A percentile compares a stretch with the other conserved stretches of the same genome.
phyloP scores from a whole-genome alignment of 208 protist genomes.

The Trypanosoma avium region DNA sequence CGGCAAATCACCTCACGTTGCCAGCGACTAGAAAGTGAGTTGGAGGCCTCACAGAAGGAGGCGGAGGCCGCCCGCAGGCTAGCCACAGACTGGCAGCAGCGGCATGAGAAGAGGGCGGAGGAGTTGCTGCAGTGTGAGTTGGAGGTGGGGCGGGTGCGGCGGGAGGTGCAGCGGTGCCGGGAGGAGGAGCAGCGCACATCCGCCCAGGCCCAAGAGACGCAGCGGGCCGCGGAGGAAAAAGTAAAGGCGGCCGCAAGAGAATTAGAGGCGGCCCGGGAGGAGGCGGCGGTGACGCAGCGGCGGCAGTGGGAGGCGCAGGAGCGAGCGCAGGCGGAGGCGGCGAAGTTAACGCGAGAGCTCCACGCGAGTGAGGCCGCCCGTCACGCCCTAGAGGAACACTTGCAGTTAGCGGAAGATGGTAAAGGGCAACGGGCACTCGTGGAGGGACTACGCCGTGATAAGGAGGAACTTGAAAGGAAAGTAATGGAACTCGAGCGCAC shows the following conservation, averaged over 20 bases:
- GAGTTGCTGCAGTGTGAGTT: slow-evolving; percentile 30
- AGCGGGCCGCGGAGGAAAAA: slow-evolving; percentile 40
- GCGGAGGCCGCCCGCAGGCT: slow-evolving; percentile 1
- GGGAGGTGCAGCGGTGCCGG: slow-evolving; percentile 26
- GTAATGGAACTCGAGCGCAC: slow-evolving; percentile 75
- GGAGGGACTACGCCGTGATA: slow-evolving; percentile 56
- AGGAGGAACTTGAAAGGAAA: slow-evolving; percentile 65
- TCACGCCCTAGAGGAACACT: slow-evolving; percentile 72
- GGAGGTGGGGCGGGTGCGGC: slow-evolving; percentile 24
- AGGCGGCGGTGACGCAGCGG: slow-evolving; percentile 32
- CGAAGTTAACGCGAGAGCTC: slow-evolving; percentile 75
- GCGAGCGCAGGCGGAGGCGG: slow-evolving; percentile 53
- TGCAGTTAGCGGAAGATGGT: slow-evolving; percentile 47
- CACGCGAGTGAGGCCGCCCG: slow-evolving; percentile 88
- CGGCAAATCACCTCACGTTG: slow-evolving; percentile 12
- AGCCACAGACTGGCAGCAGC: slow-evolving; percentile 29
- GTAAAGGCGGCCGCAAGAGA: slow-evolving; percentile 30
- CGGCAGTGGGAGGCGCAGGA: slow-evolving; percentile 33
- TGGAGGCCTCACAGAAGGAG: slow-evolving; percentile 13
- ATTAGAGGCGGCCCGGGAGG: slow-evolving; percentile 40
- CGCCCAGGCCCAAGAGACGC: slow-evolving; percentile 31
- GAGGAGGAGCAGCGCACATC: slow-evolving; percentile 27
- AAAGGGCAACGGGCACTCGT: slow-evolving; percentile 40
- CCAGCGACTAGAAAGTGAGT: slow-evolving; percentile 14
- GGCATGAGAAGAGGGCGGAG: slow-evolving; percentile 31